Conservation (phyloP, 1,284 basidiomycete genomes). For the Prillingera fragicola region DNA sequence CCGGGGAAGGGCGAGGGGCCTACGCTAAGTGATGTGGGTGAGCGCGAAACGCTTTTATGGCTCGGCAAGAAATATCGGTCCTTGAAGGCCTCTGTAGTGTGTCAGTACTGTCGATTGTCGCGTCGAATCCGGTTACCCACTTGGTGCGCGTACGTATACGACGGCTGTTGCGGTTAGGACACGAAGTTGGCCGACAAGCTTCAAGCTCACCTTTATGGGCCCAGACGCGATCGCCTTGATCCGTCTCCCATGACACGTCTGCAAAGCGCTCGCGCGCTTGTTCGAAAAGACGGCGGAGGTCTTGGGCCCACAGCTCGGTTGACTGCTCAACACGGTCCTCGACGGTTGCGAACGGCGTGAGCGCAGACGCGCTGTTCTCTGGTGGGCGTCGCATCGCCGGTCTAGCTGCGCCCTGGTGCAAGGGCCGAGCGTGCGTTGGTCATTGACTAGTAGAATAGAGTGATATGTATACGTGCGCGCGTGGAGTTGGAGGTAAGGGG, state of each 20-base stretch:
- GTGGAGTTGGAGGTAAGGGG: too few species aligned
- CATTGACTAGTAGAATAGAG: too few species aligned
- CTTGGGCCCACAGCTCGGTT: slow-evolving; percentile 61
- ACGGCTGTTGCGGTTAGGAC: slow-evolving; percentile 57
- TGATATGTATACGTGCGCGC: too few species aligned
- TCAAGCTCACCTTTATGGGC: slow-evolving; percentile 41
- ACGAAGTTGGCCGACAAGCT: not conserved
- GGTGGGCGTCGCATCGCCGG: slow-evolving; percentile 5
- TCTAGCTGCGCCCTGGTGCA: slow-evolving; percentile 2
- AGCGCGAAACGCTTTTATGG: slow-evolving; percentile 32
- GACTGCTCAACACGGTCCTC: slow-evolving; percentile 33
- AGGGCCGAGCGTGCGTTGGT: not conserved
- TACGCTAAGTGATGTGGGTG: slow-evolving; percentile 34
- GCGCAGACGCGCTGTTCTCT: slow-evolving; percentile 4
- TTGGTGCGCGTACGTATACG: slow-evolving; percentile 84
- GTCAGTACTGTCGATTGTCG: not conserved
- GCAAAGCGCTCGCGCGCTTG: slow-evolving; percentile 77
- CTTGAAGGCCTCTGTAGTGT: slow-evolving; percentile 58
- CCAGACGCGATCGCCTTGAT: slow-evolving; percentile 50
- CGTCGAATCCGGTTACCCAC: slow-evolving; percentile 20
- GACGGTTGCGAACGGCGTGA: slow-evolving; percentile 19
- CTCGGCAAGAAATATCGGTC: slow-evolving; percentile 61
- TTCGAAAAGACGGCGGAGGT: slow-evolving; percentile 68
- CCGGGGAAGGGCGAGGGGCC: slow-evolving; percentile 15
- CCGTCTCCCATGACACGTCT: slow-evolving; percentile 85